phyloP scores from a whole-genome alignment of 139 green algal species.

The Astrephomene gubernaculifera region DNA sequence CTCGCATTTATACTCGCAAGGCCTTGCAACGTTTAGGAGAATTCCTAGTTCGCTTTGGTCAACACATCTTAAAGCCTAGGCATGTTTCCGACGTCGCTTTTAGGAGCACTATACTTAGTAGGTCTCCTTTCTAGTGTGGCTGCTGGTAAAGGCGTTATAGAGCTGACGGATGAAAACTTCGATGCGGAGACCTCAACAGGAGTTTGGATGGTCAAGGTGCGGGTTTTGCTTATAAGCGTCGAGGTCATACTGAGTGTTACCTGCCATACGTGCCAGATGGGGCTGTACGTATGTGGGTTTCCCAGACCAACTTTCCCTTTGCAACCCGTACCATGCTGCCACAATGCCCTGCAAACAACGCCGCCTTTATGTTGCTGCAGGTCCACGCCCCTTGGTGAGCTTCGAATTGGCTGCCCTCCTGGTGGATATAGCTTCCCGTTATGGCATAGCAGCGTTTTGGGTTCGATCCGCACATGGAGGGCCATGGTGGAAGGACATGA shows the following conservation, averaged over 20 bases:
- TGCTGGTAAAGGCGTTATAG: background rate
- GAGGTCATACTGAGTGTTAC: background rate
- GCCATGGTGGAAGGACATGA: background rate
- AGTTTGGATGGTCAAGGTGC: constrained; percentile 58
- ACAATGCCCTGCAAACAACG: background rate
- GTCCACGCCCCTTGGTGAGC: constrained; percentile 14
- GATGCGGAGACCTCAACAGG: constrained; percentile 41
- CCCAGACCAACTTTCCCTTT: background rate
- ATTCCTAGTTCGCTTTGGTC: too few relatives aligned
- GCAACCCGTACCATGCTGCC: background rate
- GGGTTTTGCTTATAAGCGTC: background rate
- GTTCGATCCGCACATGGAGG: background rate
- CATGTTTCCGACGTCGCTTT: too few relatives aligned
- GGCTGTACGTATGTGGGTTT: background rate
- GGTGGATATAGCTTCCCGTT: background rate
- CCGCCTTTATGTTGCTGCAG: background rate
- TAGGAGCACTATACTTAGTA: too few relatives aligned
- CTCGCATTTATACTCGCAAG: too few relatives aligned
- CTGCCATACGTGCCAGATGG: background rate
- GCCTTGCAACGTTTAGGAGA: too few relatives aligned
- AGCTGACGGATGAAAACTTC: constrained; percentile 62
- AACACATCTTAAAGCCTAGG: too few relatives aligned
- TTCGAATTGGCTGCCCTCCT: background rate
- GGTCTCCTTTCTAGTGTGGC: background rate
- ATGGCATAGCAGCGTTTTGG: background rate